phyloP scores from a whole-genome alignment of 805 yeast genomes.

The Candida vartiovaarae region DNA sequence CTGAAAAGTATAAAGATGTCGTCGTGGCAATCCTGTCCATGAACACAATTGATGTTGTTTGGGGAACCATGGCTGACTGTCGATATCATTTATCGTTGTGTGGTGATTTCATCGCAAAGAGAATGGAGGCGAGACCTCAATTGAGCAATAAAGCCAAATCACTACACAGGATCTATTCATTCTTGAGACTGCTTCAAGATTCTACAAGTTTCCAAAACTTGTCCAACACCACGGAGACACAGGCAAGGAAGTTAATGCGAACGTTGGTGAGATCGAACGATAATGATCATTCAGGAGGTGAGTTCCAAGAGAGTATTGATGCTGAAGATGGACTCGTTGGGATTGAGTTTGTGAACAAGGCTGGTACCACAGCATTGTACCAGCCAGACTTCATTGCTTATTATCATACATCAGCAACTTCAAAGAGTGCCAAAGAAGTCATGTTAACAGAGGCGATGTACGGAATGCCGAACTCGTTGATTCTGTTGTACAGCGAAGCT shows the following conservation, averaged over 20 bases:
- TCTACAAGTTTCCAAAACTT: slow-evolving; percentile 33
- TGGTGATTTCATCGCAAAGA: slow-evolving; percentile 62
- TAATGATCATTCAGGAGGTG: slow-evolving; percentile 19
- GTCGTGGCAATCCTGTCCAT: slow-evolving; percentile 76
- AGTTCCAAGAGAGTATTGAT: slow-evolving; percentile 36
- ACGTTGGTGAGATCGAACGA: slow-evolving; percentile 9
- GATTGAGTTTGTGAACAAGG: slow-evolving; percentile 28
- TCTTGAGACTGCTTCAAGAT: slow-evolving; percentile 69
- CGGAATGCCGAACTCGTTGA: slow-evolving; percentile 78
- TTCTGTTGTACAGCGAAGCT: slow-evolving; percentile 64
- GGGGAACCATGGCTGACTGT: slow-evolving; percentile 89
- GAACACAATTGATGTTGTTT: slow-evolving; percentile 82
- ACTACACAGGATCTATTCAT: slow-evolving; percentile 71
- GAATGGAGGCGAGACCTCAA: slow-evolving; percentile 58
- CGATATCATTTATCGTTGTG: slow-evolving; percentile 68
- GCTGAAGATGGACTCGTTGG: slow-evolving; percentile 38
- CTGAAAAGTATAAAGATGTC: slow-evolving; percentile 75
- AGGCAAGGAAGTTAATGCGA: slow-evolving; percentile 9
- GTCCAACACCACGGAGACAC: slow-evolving; percentile 11
- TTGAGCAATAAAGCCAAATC: slow-evolving; percentile 70
- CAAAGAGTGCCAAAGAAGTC: slow-evolving; percentile 35
- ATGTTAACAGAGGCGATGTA: slow-evolving; percentile 75
- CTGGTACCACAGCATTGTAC: slow-evolving; percentile 8
- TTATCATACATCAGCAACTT: slow-evolving; percentile 1
- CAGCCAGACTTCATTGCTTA: slow-evolving; percentile 35